phyloP scores from a whole-genome alignment of 108 stramenopile species.

The Cyclotella baltica region DNA sequence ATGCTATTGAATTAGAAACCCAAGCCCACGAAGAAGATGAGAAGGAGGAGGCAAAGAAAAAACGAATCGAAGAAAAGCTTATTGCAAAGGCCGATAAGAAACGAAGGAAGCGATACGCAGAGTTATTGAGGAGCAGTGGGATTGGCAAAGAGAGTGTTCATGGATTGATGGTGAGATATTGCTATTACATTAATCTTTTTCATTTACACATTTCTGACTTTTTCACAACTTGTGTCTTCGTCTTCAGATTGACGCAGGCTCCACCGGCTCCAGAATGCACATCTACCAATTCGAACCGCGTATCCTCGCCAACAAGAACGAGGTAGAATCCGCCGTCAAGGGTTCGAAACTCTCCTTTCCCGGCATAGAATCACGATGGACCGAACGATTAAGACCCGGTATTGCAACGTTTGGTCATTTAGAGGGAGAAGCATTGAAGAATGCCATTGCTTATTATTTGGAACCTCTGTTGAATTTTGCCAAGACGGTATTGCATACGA shows the following conservation, averaged over 20 bases:
- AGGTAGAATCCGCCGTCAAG: constrained; percentile 55
- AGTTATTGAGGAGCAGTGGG: constrained; percentile 56
- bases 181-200: not conserved
- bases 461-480: constrained; percentile 88
- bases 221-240: not conserved
- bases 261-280: constrained; percentile 90
- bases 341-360: constrained; percentile 72
- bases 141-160: constrained; percentile 44
- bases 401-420: constrained; percentile 68
- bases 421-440: constrained; percentile 45
- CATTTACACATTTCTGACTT: not conserved
- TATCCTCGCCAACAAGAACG: constrained; percentile 51
- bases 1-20: constrained; percentile 23
- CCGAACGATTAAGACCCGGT: constrained; percentile 85
- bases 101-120: constrained; percentile 45
- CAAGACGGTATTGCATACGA: constrained; percentile 72
- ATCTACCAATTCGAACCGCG: constrained; percentile 87
- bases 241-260: constrained; percentile 89
- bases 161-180: constrained; percentile 39
- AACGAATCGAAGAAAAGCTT: constrained; percentile 22
- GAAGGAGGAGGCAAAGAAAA: not conserved
- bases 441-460: constrained; percentile 62
- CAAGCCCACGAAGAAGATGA: constrained; percentile 13
- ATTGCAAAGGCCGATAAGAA: constrained; percentile 45
- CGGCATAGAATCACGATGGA: constrained; percentile 83